Evolutionary conservation across 768 basidiomycete species (phyloP).

Genomic region (Leucosporidium yakuticum): DNA sequence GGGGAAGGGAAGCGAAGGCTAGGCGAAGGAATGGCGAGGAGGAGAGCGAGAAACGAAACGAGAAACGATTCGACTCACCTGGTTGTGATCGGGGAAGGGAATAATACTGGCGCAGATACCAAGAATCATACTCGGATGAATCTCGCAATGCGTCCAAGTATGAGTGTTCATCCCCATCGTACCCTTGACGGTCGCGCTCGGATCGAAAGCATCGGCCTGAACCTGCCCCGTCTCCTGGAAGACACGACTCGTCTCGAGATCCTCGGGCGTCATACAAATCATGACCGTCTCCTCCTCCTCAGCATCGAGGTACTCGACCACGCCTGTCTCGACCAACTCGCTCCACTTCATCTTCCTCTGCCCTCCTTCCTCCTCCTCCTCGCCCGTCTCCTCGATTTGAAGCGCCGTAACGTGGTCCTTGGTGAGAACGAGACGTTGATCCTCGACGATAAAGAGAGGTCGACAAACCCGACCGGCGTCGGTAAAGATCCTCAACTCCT

Average conservation of each 20-base stretch:
- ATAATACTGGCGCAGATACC: constrained; percentile 98
- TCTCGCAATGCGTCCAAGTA: constrained; percentile 98
- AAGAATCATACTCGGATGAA: constrained; percentile 97
- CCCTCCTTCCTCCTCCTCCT: constrained; percentile 46
- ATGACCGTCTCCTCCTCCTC: constrained; percentile 99
- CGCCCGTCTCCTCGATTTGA: constrained; percentile 48
- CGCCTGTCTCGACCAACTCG: constrained; percentile 72
- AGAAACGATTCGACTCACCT: constrained; percentile 53
- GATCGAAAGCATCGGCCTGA: constrained; percentile 64
- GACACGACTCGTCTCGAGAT: constrained; percentile 76
- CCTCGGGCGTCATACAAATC: constrained; percentile 98
- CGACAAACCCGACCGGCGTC: constrained; percentile 96
- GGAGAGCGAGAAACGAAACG: neutral
- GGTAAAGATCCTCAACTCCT: constrained; percentile 87
- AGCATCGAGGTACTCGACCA: constrained; percentile 90
- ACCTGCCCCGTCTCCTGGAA: constrained; percentile 49
- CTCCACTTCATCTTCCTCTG: constrained; percentile 65
- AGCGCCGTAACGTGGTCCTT: constrained; percentile 79
- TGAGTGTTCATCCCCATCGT: constrained; percentile 62
- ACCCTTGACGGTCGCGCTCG: constrained; percentile 80
- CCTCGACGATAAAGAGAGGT: constrained; percentile 86
- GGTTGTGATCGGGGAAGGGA: constrained; percentile 99
- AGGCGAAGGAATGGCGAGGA: neutral
- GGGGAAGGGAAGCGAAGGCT: neutral
- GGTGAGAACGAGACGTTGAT: constrained; percentile 64